phyloP scores from a whole-genome alignment of 495 filamentous ascomycete species.

The Talaromyces ruber region DNA sequence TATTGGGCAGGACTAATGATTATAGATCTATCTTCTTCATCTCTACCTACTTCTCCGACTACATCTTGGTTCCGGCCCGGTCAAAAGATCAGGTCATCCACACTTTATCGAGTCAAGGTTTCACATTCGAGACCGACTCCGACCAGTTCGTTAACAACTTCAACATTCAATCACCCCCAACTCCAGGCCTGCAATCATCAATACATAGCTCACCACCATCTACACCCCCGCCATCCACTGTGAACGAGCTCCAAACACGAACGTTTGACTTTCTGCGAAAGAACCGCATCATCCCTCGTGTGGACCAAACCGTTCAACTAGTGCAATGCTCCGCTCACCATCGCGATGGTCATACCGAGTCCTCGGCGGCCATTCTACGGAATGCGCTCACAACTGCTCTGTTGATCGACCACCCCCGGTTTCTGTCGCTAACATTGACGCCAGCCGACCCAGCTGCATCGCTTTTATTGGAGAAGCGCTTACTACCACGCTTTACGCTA shows the following conservation, averaged over 20 bases:
- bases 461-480: slow-evolving; percentile 67
- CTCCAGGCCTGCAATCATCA: slow-evolving; percentile 12
- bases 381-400: slow-evolving; percentile 32
- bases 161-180: slow-evolving; percentile 16
- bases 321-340: slow-evolving; percentile 75
- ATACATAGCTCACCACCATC: slow-evolving; percentile 44
- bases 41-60: slow-evolving; percentile 96
- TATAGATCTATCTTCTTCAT: slow-evolving; percentile 89
- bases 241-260: slow-evolving; percentile 69
- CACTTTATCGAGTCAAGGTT: slow-evolving; percentile 70
- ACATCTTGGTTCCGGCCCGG: slow-evolving; percentile 80
- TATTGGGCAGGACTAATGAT: background rate
- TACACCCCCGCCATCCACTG: slow-evolving; percentile 68
- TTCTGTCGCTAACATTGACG: slow-evolving; percentile 80
- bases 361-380: slow-evolving; percentile 37
- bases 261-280: slow-evolving; percentile 73
- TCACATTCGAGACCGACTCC: slow-evolving; percentile 69
- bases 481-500: slow-evolving; percentile 47
- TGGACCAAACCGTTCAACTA: slow-evolving; percentile 60
- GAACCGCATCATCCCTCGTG: slow-evolving; percentile 62
- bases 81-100: slow-evolving; percentile 63
- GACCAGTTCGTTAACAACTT: slow-evolving; percentile 56
- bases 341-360: slow-evolving; percentile 33
- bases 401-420: slow-evolving; percentile 64
- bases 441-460: slow-evolving; percentile 71